Evolutionary conservation across 805 yeast genomes (phyloP).

Genomic region (Schwanniomyces pseudopolymorphus): DNA sequence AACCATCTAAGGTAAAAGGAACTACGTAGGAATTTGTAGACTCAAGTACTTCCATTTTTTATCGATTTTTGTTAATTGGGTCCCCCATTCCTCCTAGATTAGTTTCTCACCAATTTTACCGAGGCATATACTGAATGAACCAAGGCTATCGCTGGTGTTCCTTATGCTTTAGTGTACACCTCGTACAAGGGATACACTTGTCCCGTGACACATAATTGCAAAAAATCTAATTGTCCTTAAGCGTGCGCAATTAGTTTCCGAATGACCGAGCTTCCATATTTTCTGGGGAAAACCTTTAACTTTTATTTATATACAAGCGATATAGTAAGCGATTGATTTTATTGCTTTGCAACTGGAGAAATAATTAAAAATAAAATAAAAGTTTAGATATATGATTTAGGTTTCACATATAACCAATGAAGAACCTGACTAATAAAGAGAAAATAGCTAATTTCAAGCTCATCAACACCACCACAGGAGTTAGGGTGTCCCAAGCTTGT

Average conservation of each 20-base stretch:
- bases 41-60: too few species aligned
- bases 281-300: not conserved
- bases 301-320: not conserved
- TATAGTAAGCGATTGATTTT: not conserved
- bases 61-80: too few species aligned
- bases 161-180: too few species aligned
- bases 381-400: not conserved
- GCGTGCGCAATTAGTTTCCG: not conserved
- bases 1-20: too few species aligned
- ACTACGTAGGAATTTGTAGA: too few species aligned
- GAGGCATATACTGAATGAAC: too few species aligned
- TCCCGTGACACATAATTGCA: not conserved
- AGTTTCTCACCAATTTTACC: too few species aligned
- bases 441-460: constrained; percentile 31
- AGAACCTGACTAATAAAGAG: constrained; percentile 7
- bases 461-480: constrained; percentile 37
- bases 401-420: not conserved
- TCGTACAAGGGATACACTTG: not conserved
- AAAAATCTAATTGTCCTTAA: not conserved
- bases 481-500: constrained; percentile 76
- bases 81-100: too few species aligned
- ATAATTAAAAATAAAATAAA: not conserved
- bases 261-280: not conserved
- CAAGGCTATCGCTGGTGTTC: too few species aligned
- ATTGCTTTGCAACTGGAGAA: not conserved